A percentile compares a stretch with the other conserved stretches of the same genome.
Evolutionary conservation across 2,329 filamentous ascomycete species (phyloP).

Genomic region (Dothiorella sarmentorum): DNA sequence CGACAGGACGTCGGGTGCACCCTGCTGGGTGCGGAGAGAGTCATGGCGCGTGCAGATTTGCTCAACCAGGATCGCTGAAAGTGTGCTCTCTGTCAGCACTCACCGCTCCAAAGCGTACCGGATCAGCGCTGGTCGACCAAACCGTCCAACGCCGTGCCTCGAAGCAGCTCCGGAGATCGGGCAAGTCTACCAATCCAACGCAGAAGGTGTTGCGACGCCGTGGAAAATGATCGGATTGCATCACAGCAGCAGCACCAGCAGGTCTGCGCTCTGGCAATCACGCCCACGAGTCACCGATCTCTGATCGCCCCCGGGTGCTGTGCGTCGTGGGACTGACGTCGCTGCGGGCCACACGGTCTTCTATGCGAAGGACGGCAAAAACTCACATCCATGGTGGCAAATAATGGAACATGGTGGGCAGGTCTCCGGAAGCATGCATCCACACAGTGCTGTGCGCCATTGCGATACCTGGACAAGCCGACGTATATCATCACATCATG

Average conservation of each 20-base stretch:
- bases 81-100: background rate
- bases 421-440: no score
- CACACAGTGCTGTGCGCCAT: no score
- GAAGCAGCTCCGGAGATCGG: conserved; percentile 8
- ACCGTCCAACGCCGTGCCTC: background rate
- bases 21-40: background rate
- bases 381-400: background rate
- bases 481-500: no score
- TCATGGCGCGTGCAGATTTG: background rate
- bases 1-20: background rate
- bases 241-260: background rate
- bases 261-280: background rate
- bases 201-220: conserved; percentile 2
- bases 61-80: background rate
- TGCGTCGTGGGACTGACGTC: background rate
- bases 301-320: background rate
- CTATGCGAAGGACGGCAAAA: background rate
- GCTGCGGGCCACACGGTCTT: background rate
- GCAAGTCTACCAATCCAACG: background rate
- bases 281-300: no score
- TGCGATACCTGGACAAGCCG: no score
- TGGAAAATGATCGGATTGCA: conserved; percentile 4
- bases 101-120: background rate
- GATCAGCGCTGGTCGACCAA: conserved; percentile 3
- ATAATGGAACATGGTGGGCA: no score